These are phyloP conservation scores for Cordia subcordata DNA, from an alignment of 257 asterid genomes.

Conservation along the genomic window DNA sequence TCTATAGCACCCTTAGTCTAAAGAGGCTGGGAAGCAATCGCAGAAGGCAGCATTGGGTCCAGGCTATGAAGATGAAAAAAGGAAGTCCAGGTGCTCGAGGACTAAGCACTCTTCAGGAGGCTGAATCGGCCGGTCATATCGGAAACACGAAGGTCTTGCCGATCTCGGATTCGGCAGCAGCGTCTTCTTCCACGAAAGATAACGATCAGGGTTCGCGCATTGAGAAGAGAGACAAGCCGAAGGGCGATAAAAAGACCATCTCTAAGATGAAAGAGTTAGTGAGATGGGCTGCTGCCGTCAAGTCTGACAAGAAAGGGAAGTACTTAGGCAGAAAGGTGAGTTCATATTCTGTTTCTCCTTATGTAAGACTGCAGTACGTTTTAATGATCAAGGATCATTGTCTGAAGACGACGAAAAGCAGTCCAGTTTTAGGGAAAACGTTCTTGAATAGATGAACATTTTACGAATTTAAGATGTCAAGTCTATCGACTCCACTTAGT, in stretches of 20 bases:
- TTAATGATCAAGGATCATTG: no score
- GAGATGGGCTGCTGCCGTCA: conserved; percentile 70
- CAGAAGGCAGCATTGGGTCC: conserved; percentile 18
- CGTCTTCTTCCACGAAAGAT: conserved; percentile 17
- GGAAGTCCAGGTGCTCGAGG: conserved; percentile 32
- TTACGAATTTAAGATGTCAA: no score
- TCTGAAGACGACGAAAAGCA: no score
- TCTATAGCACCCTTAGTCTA: conserved; percentile 36
- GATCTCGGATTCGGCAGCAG: conserved; percentile 23
- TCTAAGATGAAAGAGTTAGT: conserved; percentile 64
- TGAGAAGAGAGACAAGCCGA: conserved; percentile 39
- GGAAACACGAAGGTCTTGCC: conserved; percentile 55
- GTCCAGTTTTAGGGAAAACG: no score
- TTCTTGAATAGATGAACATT: no score
- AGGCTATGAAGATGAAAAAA: conserved; percentile 45
- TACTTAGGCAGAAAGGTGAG: conserved; percentile 51
- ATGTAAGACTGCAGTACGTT: no score
- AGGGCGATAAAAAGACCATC: conserved; percentile 47
- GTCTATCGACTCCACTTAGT: no score
- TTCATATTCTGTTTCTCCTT: no score
- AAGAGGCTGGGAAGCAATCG: conserved; percentile 24
- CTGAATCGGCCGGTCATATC: conserved; percentile 22
- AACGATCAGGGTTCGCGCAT: conserved; percentile 18
- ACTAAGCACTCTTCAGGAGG: conserved; percentile 29
- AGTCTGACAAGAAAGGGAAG: conserved; percentile 51